Base-by-base conservation (phyloP, 2,329 filamentous ascomycete species). In the Fusarium austroafricanum region DNA sequence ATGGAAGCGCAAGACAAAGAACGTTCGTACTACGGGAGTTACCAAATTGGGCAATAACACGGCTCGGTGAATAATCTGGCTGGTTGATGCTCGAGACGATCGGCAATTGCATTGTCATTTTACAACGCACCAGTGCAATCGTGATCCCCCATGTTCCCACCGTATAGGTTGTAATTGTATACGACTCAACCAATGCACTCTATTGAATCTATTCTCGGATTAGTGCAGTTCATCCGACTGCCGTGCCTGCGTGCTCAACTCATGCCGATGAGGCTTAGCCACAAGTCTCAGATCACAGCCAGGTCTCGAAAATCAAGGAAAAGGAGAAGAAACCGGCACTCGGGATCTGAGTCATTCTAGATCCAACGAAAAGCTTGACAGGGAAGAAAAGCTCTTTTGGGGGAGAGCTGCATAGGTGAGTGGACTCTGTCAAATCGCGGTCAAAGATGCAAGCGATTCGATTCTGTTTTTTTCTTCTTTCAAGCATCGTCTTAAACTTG, bases 261-360 rank as follows among this genome's bases (percentile, higher is more conserved):
- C 43, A 38, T 65, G 31, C 50, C 42, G 47, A 53, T 38, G 60
- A 66, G 51, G 55, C 47, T 65, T 37, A 54, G 55, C 28, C 43
- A 45, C 29, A 9, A 39, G 50, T 57, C 60, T 50, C 33, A 35
- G 50, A 63, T 63, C 43, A 56, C 44, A 28, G 37, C 37, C 23
- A 37, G 29, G 29, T 37, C 8, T 26, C 14, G 4, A 33, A 33
- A 35, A 33, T 33, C 17, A 53, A 5, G 33, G 20, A 29, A 15
- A 33, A 53, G 39, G 45, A 33, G 18, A 15, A 42, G 35, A 40
- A 17, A 23, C 15, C n/a, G 46, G 26, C 33, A 54, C 26, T 42
- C 33, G 35, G 51, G 44, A 55, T 53, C 52, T 63, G 56, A 69
- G 66, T 62, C 66, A 68, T 45, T 43, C 26, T 33, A 53, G 66